Percentiles rank a stretch among this genome's conserved stretches.
phyloP scores from a whole-genome alignment of 345 rosid species.

The Populus davidiana region DNA sequence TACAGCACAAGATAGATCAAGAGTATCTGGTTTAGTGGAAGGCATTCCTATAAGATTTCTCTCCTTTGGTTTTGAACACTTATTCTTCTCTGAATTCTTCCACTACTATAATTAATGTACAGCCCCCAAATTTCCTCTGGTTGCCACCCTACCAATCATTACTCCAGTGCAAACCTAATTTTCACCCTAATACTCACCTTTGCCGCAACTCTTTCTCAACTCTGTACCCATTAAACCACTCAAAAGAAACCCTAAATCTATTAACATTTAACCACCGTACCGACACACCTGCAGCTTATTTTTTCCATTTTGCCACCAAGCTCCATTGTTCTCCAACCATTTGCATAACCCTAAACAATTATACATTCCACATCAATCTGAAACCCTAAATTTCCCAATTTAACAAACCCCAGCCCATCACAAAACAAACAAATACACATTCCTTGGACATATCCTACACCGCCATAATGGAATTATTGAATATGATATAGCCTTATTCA shows the following conservation, averaged over 20 bases:
- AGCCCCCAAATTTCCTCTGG: background rate
- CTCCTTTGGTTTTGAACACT: background rate
- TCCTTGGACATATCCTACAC: background rate
- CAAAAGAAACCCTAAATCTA: background rate
- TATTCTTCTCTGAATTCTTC: background rate
- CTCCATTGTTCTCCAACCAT: background rate
- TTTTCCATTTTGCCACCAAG: slow-evolving; percentile 1
- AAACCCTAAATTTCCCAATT: background rate
- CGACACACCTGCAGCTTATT: background rate
- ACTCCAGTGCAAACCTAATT: background rate
- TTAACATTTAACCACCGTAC: background rate
- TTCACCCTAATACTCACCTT: background rate
- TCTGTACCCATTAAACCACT: background rate
- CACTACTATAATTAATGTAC: background rate
- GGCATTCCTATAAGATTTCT: background rate
- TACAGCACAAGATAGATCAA: background rate
- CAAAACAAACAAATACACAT: background rate
- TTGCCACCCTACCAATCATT: background rate
- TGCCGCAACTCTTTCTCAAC: background rate
- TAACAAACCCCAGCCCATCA: background rate
- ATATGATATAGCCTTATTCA: background rate
- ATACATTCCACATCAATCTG: background rate
- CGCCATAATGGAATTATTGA: background rate
- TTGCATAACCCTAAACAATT: background rate
- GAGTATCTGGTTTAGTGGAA: background rate